Conservation (phyloP, 176 grass and related monocot species). For the Cocos nucifera region DNA sequence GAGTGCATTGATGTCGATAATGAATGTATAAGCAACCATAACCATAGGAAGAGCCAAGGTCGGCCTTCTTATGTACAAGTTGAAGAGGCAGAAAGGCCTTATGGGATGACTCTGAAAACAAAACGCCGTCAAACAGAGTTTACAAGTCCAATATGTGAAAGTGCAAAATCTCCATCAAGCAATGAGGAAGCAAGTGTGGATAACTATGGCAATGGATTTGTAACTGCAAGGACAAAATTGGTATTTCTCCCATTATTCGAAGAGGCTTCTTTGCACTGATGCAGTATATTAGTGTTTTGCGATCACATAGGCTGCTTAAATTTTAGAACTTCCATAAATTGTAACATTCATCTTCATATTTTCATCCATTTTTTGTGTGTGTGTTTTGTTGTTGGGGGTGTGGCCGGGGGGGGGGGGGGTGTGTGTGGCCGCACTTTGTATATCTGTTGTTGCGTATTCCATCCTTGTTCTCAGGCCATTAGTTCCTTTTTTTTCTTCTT, state of each 20-base stretch:
- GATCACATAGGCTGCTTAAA: too few species aligned
- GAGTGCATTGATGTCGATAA: slow-evolving; percentile 44
- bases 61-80: slow-evolving; percentile 21
- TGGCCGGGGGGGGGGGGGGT: too few species aligned
- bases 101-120: slow-evolving; percentile 29
- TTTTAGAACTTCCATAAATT: too few species aligned
- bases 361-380: too few species aligned
- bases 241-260: slow-evolving; percentile 25
- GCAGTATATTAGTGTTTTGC: too few species aligned
- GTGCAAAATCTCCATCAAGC: slow-evolving; percentile 56
- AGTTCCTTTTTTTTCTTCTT: too few species aligned
- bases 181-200: slow-evolving; percentile 48
- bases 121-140: slow-evolving; percentile 67
- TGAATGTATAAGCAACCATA: slow-evolving; percentile 37
- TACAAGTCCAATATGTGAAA: slow-evolving; percentile 83
- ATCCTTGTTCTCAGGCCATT: too few species aligned
- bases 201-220: slow-evolving; percentile 44
- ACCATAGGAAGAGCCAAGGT: slow-evolving; percentile 22
- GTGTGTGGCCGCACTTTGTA: too few species aligned
- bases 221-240: slow-evolving; percentile 83
- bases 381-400: too few species aligned
- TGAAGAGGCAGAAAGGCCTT: slow-evolving; percentile 43
- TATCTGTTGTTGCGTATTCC: too few species aligned
- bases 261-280: too few species aligned
- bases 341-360: too few species aligned